Evolutionary conservation across 208 protist genomes (phyloP).

Genomic region (Crithidia expoeki): DNA sequence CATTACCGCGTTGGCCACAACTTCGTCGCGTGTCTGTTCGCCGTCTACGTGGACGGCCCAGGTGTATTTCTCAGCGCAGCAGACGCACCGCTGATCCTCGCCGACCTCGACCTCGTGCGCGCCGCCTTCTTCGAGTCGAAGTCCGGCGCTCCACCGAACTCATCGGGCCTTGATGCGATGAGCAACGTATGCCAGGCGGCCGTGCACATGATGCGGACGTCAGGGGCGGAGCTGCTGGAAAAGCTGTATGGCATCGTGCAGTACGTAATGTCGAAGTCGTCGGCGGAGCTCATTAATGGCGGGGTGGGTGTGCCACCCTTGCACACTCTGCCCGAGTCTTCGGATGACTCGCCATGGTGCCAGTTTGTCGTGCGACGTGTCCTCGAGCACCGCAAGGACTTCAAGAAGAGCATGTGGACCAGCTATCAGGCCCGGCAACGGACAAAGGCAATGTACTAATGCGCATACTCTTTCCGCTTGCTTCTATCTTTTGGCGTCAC

Average conservation of each 20-base stretch:
- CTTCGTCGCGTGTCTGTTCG: constrained; percentile 50
- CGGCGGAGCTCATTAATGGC: constrained; percentile 47
- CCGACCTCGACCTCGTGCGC: constrained; percentile 45
- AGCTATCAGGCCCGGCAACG: constrained; percentile 21
- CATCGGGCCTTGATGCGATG: not conserved
- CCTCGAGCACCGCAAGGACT: constrained; percentile 50
- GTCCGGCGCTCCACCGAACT: not conserved
- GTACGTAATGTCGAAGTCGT: constrained; percentile 62
- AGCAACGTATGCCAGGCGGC: constrained; percentile 4
- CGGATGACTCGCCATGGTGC: constrained; percentile 67
- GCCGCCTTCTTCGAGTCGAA: constrained; percentile 32
- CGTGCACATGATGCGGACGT: constrained; percentile 10
- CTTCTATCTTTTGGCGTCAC: too few species aligned
- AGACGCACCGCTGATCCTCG: constrained; percentile 43
- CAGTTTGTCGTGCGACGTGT: constrained; percentile 62
- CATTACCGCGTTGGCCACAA: constrained; percentile 35
- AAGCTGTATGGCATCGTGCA: constrained; percentile 55
- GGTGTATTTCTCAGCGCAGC: constrained; percentile 45
- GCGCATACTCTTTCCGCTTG: too few species aligned
- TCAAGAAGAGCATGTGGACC: constrained; percentile 33
- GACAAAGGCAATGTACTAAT: constrained; percentile 9
- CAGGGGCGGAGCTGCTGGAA: constrained; percentile 32
- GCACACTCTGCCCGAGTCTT: constrained; percentile 46
- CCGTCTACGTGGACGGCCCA: constrained; percentile 42
- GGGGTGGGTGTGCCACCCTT: constrained; percentile 59